Evolutionary conservation across 441 rosid genomes (phyloP).

Genomic region (Pelargonium myrrhifolium): DNA sequence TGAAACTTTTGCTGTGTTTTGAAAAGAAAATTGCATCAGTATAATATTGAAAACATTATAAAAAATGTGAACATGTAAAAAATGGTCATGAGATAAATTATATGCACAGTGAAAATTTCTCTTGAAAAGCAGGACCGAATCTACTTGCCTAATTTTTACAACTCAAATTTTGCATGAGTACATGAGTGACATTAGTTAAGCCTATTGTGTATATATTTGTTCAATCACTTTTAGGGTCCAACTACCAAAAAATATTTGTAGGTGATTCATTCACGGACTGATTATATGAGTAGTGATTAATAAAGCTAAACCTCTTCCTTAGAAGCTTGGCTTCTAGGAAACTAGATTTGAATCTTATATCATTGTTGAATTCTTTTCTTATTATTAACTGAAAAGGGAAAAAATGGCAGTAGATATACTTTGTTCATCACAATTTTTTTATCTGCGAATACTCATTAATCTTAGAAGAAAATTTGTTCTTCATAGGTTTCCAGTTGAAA

Average conservation of each 20-base stretch:
- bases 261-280: neutral
- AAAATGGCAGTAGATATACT: neutral
- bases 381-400: neutral
- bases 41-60: neutral
- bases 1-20: neutral
- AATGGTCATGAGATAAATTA: neutral
- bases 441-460: neutral
- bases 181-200: neutral
- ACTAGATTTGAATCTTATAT: neutral
- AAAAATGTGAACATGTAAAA: neutral
- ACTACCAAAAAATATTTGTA: neutral
- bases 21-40: neutral
- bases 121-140: neutral
- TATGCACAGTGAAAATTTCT: neutral
- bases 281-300: neutral
- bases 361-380: neutral
- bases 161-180: neutral
- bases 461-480: neutral
- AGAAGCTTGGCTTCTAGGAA: neutral
- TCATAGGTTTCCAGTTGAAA: constrained; percentile 1
- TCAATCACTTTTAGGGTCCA: neutral
- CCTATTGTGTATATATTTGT: neutral
- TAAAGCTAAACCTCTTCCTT: neutral
- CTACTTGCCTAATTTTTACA: neutral
- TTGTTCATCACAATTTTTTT: neutral